Conservation (phyloP, 2,329 filamentous ascomycete genomes). For the Cryphonectria radicalis region DNA sequence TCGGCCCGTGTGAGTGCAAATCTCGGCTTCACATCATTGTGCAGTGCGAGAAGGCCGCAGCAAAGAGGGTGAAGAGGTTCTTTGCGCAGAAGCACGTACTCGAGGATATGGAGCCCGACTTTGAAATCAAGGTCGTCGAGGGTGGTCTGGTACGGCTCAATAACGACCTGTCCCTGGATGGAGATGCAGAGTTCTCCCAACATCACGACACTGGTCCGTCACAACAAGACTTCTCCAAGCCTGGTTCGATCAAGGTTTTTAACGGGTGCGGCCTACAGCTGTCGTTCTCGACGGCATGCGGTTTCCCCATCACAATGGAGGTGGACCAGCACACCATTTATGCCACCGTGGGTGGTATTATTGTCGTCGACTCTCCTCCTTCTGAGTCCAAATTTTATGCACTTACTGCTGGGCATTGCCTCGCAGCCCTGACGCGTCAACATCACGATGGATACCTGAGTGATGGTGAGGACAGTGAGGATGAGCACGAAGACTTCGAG, state of each 20-base stretch:
- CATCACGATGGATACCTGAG: background rate
- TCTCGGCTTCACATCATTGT: background rate
- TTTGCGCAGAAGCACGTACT: background rate
- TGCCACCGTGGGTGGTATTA: background rate
- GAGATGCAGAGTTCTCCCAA: background rate
- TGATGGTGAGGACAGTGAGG: background rate
- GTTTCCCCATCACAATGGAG: background rate
- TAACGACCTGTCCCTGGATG: background rate
- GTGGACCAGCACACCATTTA: background rate
- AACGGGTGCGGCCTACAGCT: background rate
- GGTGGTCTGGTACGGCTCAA: background rate
- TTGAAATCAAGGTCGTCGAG: background rate
- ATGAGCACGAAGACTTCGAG: background rate
- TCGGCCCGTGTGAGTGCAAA: background rate
- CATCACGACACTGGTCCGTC: background rate
- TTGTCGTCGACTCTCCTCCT: background rate
- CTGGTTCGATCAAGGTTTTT: background rate
- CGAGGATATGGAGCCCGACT: background rate
- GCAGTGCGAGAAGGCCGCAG: background rate
- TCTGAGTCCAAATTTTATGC: background rate
- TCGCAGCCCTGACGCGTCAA: background rate
- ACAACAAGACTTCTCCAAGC: background rate
- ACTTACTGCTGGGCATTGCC: background rate
- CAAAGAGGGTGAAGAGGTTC: background rate
- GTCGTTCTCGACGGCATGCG: background rate